These are phyloP conservation scores for Metschnikowia lachancei DNA, from an alignment of 805 yeast species.

Conservation along the genomic window DNA sequence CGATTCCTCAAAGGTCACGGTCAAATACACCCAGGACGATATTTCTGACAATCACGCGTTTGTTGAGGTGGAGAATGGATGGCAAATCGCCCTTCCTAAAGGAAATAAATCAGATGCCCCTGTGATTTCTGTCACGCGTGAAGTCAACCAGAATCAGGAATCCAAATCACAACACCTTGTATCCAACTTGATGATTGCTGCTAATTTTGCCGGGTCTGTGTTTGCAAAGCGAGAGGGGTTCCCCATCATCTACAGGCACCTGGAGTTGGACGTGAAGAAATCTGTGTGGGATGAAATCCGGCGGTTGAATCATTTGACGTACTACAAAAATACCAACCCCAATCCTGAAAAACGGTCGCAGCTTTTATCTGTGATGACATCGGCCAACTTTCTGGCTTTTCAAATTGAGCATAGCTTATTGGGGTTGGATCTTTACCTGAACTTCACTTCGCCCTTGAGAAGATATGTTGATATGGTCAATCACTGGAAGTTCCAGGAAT, in stretches of 20 bases:
- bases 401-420: constrained; percentile 58
- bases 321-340: constrained; percentile 21
- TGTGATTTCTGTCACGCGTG: constrained; percentile 13
- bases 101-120: constrained; percentile 6
- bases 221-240: constrained; percentile 43
- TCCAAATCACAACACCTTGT: constrained; percentile 63
- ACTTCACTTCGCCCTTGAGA: constrained; percentile 58
- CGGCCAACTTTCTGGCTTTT: constrained; percentile 48
- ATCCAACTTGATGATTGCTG: constrained; percentile 79
- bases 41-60: background rate
- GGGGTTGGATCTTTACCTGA: constrained; percentile 61
- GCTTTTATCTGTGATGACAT: constrained; percentile 46
- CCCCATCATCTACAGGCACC: constrained; percentile 51
- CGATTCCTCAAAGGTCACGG: constrained; percentile 19
- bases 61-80: constrained; percentile 13
- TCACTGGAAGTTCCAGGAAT: constrained; percentile 62
- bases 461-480: constrained; percentile 43
- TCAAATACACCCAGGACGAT: constrained; percentile 8
- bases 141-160: constrained; percentile 18
- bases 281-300: constrained; percentile 26
- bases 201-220: constrained; percentile 60
- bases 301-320: constrained; percentile 19
- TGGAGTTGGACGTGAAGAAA: constrained; percentile 28
- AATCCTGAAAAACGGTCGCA: constrained; percentile 42
- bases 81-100: constrained; percentile 11